Conservation (phyloP, 805 yeast genomes). For the Saturnispora bothae region DNA sequence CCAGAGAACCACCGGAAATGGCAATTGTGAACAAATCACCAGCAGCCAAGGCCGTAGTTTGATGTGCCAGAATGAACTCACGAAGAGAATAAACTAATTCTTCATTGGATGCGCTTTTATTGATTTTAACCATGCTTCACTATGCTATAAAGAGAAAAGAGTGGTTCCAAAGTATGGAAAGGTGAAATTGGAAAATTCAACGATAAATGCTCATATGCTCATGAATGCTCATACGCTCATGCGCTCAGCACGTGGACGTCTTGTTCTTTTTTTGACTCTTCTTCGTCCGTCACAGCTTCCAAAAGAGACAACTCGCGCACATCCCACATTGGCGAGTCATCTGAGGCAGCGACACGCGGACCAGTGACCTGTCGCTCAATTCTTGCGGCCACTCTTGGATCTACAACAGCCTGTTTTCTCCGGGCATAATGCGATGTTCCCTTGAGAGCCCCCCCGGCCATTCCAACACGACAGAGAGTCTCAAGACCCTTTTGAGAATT, state of each 20-base stretch:
- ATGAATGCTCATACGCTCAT: too few relatives aligned
- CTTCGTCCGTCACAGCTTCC: too few relatives aligned
- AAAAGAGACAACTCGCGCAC: slow-evolving; percentile 15
- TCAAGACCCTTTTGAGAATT: slow-evolving; percentile 68
- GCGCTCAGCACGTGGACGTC: too few relatives aligned
- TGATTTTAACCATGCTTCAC: neutral
- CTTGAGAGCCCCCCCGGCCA: slow-evolving; percentile 75
- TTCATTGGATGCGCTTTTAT: slow-evolving; percentile 19
- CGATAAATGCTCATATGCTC: too few relatives aligned
- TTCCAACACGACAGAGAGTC: slow-evolving; percentile 81
- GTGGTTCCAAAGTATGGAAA: too few relatives aligned
- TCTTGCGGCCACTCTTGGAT: slow-evolving; percentile 7
- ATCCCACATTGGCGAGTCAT: slow-evolving; percentile 22
- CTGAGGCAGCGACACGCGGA: slow-evolving; percentile 9
- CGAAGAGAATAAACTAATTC: slow-evolving; percentile 64
- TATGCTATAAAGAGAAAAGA: too few relatives aligned
- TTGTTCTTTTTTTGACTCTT: too few relatives aligned
- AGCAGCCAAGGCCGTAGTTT: slow-evolving; percentile 44
- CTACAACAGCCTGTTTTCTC: neutral
- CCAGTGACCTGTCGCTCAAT: slow-evolving; percentile 15
- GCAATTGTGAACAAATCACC: slow-evolving; percentile 55
- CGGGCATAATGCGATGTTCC: slow-evolving; percentile 20
- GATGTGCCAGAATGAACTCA: slow-evolving; percentile 46
- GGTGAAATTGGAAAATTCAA: too few relatives aligned
- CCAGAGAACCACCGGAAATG: slow-evolving; percentile 84